Evolutionary conservation across 805 yeast genomes (phyloP).

Genomic region (Saccharomycopsis sp.): DNA sequence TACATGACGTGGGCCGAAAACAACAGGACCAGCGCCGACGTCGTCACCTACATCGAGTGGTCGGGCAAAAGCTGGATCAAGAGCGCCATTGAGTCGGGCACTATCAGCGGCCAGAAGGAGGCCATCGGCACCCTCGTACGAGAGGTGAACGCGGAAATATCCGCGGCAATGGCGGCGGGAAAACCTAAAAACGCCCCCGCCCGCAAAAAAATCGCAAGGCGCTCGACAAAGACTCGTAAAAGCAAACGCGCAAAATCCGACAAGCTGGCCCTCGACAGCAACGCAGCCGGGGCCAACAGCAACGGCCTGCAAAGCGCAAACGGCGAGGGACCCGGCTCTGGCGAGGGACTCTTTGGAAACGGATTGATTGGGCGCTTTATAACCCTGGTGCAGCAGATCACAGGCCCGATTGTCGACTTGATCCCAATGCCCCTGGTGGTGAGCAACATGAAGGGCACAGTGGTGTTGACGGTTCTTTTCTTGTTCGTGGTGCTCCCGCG

Average conservation of each 20-base stretch:
- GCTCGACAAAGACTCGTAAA: background rate
- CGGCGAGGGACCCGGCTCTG: background rate
- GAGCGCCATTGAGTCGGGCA: constrained; percentile 66
- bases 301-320: background rate
- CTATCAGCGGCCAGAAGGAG: constrained; percentile 65
- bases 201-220: background rate
- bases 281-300: background rate
- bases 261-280: background rate
- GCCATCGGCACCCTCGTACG: constrained; percentile 42
- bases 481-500: background rate
- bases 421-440: background rate
- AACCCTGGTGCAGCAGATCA: background rate
- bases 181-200: background rate
- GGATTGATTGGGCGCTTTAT: background rate
- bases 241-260: background rate
- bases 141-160: constrained; percentile 33
- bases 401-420: background rate
- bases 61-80: constrained; percentile 72
- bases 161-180: background rate
- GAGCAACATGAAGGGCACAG: background rate
- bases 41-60: constrained; percentile 60
- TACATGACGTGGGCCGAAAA: constrained; percentile 57
- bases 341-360: background rate
- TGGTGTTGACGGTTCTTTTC: background rate
- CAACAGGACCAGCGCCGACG: constrained; percentile 45